Conservation (phyloP, 306 rosid genomes). For the Benincasa hispida region DNA sequence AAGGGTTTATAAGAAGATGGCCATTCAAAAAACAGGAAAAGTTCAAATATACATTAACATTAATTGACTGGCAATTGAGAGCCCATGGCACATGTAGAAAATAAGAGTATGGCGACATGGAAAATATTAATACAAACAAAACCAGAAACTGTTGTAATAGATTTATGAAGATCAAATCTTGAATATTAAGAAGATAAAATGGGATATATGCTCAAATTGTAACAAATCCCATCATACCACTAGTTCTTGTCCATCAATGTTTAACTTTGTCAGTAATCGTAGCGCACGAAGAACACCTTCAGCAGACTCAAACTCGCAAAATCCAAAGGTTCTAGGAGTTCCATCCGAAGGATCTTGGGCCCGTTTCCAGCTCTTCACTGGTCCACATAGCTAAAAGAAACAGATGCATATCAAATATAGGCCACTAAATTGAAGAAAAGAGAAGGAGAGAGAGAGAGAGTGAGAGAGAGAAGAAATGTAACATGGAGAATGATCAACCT, state of each 20-base stretch:
- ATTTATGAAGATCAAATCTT: background rate
- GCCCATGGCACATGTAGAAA: background rate
- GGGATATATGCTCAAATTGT: background rate
- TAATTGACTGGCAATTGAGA: background rate
- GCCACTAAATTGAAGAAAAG: background rate
- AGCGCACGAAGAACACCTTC: slow-evolving; percentile 97
- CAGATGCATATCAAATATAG: background rate
- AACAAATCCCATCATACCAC: slow-evolving; percentile 40
- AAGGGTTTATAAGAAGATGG: background rate
- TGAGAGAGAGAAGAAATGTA: background rate
- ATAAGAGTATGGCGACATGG: background rate
- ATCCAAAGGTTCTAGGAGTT: slow-evolving; percentile 81
- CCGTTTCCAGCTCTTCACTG: slow-evolving; percentile 96
- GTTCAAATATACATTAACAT: background rate
- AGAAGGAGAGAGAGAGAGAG: background rate
- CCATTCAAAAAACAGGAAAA: background rate
- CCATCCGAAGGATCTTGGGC: slow-evolving; percentile 80
- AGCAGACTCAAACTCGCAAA: slow-evolving; percentile 90
- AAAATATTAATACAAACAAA: background rate
- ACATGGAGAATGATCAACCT: slow-evolving; percentile 6
- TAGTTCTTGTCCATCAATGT: slow-evolving; percentile 87
- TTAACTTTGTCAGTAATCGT: slow-evolving; percentile 74
- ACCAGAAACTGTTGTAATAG: background rate
- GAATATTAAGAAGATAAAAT: background rate
- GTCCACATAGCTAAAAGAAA: slow-evolving; percentile 68